Percentiles rank a stretch among this genome's conserved stretches.
These are phyloP conservation scores for Amylocystis lapponica DNA, from an alignment of 768 basidiomycete species.

Conservation along the genomic window DNA sequence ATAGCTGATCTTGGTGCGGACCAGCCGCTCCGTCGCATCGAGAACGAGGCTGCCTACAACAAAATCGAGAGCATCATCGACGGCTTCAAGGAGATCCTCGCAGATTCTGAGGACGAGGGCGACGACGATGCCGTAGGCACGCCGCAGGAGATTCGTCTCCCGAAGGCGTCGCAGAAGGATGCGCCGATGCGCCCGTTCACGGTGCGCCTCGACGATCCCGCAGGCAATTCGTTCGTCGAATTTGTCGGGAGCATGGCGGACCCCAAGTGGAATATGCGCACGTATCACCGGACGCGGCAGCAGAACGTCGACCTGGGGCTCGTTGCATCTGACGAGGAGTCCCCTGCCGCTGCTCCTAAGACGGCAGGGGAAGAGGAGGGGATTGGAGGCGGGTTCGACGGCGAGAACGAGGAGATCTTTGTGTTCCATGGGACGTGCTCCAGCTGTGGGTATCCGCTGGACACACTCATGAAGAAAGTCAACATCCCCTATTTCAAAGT, in stretches of 20 bases:
- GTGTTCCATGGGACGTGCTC: constrained; percentile 86
- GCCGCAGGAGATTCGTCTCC: constrained; percentile 20
- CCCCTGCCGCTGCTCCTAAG: constrained; percentile 2
- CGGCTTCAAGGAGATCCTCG: constrained; percentile 57
- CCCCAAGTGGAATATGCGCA: constrained; percentile 87
- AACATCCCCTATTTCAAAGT: constrained; percentile 97
- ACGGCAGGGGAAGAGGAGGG: constrained; percentile 12
- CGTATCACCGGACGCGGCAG: constrained; percentile 70
- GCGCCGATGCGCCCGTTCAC: constrained; percentile 70
- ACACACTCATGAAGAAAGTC: constrained; percentile 95
- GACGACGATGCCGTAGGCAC: constrained; percentile 30
- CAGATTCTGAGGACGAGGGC: constrained; percentile 45
- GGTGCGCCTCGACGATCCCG: constrained; percentile 82
- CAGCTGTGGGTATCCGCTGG: constrained; percentile 74
- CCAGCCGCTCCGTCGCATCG: constrained; percentile 78
- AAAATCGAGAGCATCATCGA: constrained; percentile 77
- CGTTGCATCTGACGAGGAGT: constrained; percentile 41
- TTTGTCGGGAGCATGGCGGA: constrained; percentile 83
- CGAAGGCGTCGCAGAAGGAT: constrained; percentile 34
- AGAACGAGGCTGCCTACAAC: constrained; percentile 63
- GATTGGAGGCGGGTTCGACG: constrained; percentile 23
- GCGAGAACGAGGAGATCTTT: constrained; percentile 79
- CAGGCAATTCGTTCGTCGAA: constrained; percentile 96
- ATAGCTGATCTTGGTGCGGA: constrained; percentile 72
- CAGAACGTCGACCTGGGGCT: constrained; percentile 83